phyloP scores from a whole-genome alignment of 2,329 filamentous ascomycete species.

The Xylariaceae sp. region DNA sequence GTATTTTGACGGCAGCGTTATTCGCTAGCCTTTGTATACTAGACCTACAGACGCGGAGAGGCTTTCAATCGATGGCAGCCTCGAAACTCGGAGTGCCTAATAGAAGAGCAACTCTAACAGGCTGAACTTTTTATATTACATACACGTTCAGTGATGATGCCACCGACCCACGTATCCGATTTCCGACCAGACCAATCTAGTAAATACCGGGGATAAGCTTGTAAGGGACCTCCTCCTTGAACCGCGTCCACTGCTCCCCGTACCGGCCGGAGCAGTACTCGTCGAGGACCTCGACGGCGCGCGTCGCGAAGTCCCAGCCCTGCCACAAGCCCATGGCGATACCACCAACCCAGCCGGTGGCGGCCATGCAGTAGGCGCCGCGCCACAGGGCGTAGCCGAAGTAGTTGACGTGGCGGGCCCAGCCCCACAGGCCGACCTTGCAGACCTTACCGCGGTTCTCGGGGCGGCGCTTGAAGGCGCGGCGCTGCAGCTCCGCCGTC shows the following conservation, averaged over 20 bases:
- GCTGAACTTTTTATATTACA: no score
- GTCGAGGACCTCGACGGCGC: conserved; percentile 39
- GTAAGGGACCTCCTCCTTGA: conserved; percentile 43
- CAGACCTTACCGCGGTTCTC: conserved; percentile 44
- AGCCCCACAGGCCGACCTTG: conserved; percentile 42
- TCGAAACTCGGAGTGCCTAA: no score
- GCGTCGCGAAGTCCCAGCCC: conserved; percentile 36
- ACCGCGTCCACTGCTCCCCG: conserved; percentile 43
- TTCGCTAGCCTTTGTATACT: background rate
- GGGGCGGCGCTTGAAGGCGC: conserved; percentile 42
- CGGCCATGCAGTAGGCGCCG: conserved; percentile 38
- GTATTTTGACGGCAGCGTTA: background rate
- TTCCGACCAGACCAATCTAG: conserved; percentile 18
- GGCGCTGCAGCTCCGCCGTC: conserved; percentile 59
- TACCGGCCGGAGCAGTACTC: conserved; percentile 43
- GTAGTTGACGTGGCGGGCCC: conserved; percentile 46
- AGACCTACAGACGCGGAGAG: no score
- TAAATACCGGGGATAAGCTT: conserved; percentile 43
- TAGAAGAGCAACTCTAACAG: no score
- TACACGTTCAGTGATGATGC: no score
- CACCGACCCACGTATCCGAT: no score
- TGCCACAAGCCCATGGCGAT: conserved; percentile 35
- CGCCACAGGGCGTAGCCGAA: conserved; percentile 41
- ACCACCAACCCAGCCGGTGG: conserved; percentile 41
- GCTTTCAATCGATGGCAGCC: no score